These are phyloP conservation scores for Penicillium tannophilum DNA, from an alignment of 495 filamentous ascomycete species.

Conservation along the genomic window DNA sequence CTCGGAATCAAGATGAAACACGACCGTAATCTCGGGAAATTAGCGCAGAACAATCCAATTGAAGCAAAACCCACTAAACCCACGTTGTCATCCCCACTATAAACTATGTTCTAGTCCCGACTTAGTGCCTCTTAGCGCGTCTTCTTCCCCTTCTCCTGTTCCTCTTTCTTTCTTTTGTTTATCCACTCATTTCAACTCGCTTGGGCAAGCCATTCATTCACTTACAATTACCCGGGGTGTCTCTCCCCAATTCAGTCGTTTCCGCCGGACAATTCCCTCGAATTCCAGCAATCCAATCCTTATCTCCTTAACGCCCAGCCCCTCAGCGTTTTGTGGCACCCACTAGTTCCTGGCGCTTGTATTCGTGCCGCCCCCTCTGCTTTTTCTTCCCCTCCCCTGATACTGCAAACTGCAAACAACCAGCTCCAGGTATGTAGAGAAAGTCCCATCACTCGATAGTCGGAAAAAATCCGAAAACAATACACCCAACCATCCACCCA, in stretches of 20 bases:
- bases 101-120: background rate
- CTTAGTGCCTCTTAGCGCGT: background rate
- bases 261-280: background rate
- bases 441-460: no score
- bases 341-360: conserved; percentile 5
- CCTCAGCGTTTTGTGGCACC: conserved; percentile 5
- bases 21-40: background rate
- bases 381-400: background rate
- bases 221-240: no score
- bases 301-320: background rate
- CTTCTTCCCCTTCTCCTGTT: conserved; percentile 1
- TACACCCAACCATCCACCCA: background rate
- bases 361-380: conserved; percentile 3
- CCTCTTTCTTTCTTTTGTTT: background rate
- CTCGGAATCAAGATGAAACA: background rate
- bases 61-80: background rate
- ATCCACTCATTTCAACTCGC: background rate
- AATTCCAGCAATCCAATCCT: background rate
- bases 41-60: background rate
- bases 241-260: no score
- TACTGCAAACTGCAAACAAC: no score
- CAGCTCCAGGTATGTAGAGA: no score
- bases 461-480: background rate
- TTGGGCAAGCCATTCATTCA: background rate
- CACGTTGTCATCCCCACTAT: conserved; percentile 4